A percentile compares a stretch with the other conserved stretches of the same genome.
These are phyloP conservation scores for Tetrapyrgos nigripes DNA, from an alignment of 1,284 basidiomycete genomes.

Conservation along the genomic window DNA sequence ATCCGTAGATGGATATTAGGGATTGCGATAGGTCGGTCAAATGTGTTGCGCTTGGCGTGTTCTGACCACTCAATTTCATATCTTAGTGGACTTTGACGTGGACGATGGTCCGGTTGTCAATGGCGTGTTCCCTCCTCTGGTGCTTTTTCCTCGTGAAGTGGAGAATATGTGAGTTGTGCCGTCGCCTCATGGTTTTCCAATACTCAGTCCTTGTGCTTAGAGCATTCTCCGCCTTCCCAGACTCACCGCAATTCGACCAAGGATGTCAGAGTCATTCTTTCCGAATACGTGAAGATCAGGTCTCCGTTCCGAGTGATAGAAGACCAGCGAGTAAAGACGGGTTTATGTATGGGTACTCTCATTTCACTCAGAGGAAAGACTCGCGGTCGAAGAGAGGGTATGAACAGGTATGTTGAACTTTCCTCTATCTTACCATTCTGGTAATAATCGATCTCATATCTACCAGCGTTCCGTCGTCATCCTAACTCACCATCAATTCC, in stretches of 20 bases:
- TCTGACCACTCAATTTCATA: constrained; percentile 17
- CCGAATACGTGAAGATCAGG: constrained; percentile 58
- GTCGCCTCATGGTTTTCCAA: background rate
- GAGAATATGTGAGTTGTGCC: constrained; percentile 81
- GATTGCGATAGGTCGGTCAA: constrained; percentile 70
- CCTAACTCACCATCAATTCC: constrained; percentile 84
- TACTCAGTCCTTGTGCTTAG: constrained; percentile 47
- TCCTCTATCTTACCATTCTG: constrained; percentile 2
- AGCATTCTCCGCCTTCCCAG: constrained; percentile 95
- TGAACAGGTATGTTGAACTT: constrained; percentile 67
- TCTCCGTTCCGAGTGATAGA: constrained; percentile 33
- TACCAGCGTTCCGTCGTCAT: constrained; percentile 84
- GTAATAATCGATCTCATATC: constrained; percentile 7
- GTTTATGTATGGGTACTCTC: constrained; percentile 84
- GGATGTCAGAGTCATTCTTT: constrained; percentile 79
- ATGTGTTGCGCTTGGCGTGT: background rate
- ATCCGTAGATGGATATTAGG: constrained; percentile 83
- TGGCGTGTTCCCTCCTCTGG: constrained; percentile 69
- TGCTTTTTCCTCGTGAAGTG: constrained; percentile 67
- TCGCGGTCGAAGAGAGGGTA: constrained; percentile 80
- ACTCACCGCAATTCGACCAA: constrained; percentile 84
- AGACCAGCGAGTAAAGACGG: constrained; percentile 59
- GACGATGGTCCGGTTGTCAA: constrained; percentile 87
- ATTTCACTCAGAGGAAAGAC: constrained; percentile 82
- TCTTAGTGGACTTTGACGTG: constrained; percentile 85